Evolutionary conservation across 768 basidiomycete species (phyloP).

Genomic region (Phanerodontia chrysosporium): DNA sequence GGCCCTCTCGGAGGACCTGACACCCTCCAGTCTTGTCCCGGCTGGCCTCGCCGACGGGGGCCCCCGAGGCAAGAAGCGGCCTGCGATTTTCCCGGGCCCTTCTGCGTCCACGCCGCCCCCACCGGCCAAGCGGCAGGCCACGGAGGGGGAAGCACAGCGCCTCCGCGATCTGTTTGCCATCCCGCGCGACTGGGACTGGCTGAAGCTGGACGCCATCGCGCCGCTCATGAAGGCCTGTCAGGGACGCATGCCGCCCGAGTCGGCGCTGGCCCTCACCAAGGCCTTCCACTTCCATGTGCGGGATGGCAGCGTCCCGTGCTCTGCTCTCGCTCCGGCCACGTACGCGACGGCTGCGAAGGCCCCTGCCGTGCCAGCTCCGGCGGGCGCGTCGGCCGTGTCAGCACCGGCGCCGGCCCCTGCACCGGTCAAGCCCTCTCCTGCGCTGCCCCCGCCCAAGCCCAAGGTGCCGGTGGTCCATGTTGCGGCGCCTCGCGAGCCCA

Average conservation of each 20-base stretch:
- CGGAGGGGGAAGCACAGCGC: too few species aligned
- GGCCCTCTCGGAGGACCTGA: too few species aligned
- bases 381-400: neutral
- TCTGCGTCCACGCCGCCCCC: neutral
- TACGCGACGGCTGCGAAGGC: neutral
- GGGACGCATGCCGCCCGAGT: neutral
- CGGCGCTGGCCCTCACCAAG: conserved; percentile 1
- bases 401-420: neutral
- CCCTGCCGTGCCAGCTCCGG: neutral
- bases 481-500: neutral
- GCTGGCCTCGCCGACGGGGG: neutral
- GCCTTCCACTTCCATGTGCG: neutral
- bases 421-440: neutral
- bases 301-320: neutral
- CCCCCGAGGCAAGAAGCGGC: neutral
- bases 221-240: neutral
- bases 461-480: conserved; percentile 1
- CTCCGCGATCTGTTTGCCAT: neutral
- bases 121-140: neutral
- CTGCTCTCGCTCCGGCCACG: neutral
- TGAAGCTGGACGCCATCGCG: neutral
- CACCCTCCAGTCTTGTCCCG: neutral
- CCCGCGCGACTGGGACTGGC: neutral
- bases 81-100: neutral
- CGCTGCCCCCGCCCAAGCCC: neutral